phyloP scores from a whole-genome alignment of 108 stramenopile species.

The Cyclotella kingstonii region DNA sequence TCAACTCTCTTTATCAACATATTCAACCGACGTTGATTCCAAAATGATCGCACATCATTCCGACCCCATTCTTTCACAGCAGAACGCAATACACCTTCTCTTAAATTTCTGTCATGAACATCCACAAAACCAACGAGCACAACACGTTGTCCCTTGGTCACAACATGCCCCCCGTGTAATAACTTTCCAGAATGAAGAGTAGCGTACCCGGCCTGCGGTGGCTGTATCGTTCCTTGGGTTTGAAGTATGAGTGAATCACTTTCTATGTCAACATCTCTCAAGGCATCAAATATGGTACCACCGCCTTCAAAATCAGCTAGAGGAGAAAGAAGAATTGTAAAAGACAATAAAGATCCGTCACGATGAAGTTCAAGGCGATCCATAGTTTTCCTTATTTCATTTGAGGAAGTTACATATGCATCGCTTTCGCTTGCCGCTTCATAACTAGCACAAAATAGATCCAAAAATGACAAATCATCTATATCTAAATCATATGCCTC shows the following conservation, averaged over 20 bases:
- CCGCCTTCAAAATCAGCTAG: constrained; percentile 62
- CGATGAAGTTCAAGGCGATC: constrained; percentile 73
- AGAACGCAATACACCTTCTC: constrained; percentile 41
- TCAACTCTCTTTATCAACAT: constrained; percentile 16
- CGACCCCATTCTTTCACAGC: constrained; percentile 70
- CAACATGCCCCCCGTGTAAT: constrained; percentile 69
- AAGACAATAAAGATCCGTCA: constrained; percentile 70
- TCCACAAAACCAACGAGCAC: constrained; percentile 76
- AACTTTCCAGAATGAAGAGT: constrained; percentile 69
- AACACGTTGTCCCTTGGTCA: constrained; percentile 57
- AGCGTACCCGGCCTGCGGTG: constrained; percentile 52
- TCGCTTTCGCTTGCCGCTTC: constrained; percentile 27
- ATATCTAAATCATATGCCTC: constrained; percentile 51
- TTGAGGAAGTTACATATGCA: too few species aligned
- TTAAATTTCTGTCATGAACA: constrained; percentile 51
- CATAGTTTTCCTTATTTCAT: constrained; percentile 44
- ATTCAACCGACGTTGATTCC: constrained; percentile 40
- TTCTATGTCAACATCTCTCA: constrained; percentile 45
- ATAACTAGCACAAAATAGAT: constrained; percentile 77
- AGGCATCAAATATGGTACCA: constrained; percentile 76
- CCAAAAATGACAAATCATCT: constrained; percentile 57
- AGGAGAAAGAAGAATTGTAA: constrained; percentile 59
- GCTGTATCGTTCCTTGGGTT: constrained; percentile 47
- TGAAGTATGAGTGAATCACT: constrained; percentile 26
- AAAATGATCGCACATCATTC: constrained; percentile 63